Conservation (phyloP, 306 rosid species). For the Inga oerstediana region DNA sequence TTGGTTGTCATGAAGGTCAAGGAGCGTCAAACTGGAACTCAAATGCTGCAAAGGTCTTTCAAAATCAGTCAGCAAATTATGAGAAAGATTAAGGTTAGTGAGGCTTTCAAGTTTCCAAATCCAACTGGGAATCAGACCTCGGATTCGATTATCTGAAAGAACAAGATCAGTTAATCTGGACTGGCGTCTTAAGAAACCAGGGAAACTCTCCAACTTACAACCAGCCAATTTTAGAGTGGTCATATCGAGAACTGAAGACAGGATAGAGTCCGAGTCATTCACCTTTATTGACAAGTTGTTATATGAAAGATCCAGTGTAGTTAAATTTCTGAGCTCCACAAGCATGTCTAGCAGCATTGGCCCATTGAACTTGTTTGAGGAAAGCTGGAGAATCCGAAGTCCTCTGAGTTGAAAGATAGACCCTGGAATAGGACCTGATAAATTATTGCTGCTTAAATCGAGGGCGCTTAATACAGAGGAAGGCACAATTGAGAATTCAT, state of each 20-base stretch:
- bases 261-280: not conserved
- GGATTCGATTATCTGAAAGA: constrained; percentile 54
- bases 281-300: constrained; percentile 40
- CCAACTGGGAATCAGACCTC: constrained; percentile 59
- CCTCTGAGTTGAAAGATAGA: constrained; percentile 35
- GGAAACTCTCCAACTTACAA: constrained; percentile 41
- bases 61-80: constrained; percentile 39
- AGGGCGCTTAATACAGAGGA: constrained; percentile 41
- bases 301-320: constrained; percentile 62
- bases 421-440: constrained; percentile 52
- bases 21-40: not conserved
- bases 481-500: not conserved
- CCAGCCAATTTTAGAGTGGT: constrained; percentile 47
- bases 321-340: constrained; percentile 36
- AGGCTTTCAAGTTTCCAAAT: constrained; percentile 51
- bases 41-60: constrained; percentile 32
- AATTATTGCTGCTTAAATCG: constrained; percentile 51
- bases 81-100: constrained; percentile 47
- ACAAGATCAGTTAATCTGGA: constrained; percentile 29
- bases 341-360: constrained; percentile 18
- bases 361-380: constrained; percentile 62
- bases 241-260: constrained; percentile 25
- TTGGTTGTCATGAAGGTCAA: constrained; percentile 56
- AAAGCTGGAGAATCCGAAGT: constrained; percentile 45
- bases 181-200: constrained; percentile 47